Conservation (phyloP, 2,329 filamentous ascomycete genomes). For the Fusarium concolor region DNA sequence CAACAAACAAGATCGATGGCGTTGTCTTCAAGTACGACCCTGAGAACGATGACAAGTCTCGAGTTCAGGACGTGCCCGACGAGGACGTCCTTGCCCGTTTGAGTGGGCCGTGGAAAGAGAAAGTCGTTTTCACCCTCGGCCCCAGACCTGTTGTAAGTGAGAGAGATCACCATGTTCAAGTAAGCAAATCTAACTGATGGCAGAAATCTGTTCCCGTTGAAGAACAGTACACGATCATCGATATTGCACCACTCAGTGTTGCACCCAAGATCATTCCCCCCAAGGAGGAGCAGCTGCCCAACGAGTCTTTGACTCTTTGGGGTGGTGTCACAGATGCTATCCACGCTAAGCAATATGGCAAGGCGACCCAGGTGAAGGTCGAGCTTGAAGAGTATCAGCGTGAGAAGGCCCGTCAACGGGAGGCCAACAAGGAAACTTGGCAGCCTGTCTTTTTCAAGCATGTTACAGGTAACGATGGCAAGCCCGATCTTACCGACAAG, state of each 20-base stretch:
- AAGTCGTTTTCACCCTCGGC: conserved; percentile 70
- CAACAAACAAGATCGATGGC: conserved; percentile 91
- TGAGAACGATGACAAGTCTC: conserved; percentile 81
- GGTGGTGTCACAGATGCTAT: conserved; percentile 88
- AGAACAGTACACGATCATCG: conserved; percentile 81
- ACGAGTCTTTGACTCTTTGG: conserved; percentile 93
- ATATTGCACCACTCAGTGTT: conserved; percentile 85
- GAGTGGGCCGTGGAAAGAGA: conserved; percentile 87
- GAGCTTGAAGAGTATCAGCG: conserved; percentile 93
- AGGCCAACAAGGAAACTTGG: conserved; percentile 76
- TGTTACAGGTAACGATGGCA: conserved; percentile 65
- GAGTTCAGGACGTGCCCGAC: conserved; percentile 87
- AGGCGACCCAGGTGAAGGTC: conserved; percentile 87
- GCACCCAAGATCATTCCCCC: conserved; percentile 84
- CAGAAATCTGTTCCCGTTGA: conserved; percentile 61
- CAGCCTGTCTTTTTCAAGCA: conserved; percentile 88
- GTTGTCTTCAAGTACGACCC: conserved; percentile 92
- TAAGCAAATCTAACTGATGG: conserved; percentile 11
- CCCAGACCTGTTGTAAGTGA: conserved; percentile 70
- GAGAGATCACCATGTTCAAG: neutral
- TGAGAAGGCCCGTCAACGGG: conserved; percentile 83
- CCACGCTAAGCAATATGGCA: conserved; percentile 80
- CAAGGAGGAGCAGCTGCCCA: conserved; percentile 79
- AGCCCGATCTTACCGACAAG: conserved; percentile 66
- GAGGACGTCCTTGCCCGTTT: conserved; percentile 85